Evolutionary conservation across 352 stramenopile species (phyloP).

Genomic region (Thalassiosira exigua): DNA sequence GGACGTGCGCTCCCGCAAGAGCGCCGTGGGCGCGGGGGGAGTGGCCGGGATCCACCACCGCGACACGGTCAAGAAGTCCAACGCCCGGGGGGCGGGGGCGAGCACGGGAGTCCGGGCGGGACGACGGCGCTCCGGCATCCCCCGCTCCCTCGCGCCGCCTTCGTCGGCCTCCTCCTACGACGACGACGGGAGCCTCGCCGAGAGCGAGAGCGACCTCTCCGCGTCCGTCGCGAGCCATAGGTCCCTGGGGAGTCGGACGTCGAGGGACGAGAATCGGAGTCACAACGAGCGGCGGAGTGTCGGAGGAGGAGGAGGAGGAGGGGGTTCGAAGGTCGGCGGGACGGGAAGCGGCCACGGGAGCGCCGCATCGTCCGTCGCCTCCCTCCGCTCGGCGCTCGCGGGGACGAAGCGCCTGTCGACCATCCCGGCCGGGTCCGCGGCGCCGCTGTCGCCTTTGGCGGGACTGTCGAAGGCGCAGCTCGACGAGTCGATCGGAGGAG

Average conservation of each 20-base stretch:
- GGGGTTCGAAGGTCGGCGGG: neutral
- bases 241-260: conserved; percentile 17
- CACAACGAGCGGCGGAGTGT: conserved; percentile 14
- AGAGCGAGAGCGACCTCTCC: conserved; percentile 49
- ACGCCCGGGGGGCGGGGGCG: conserved; percentile 1
- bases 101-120: neutral
- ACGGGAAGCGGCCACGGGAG: neutral
- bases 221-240: conserved; percentile 33
- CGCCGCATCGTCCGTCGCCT: conserved; percentile 12
- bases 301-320: neutral
- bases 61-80: conserved; percentile 29
- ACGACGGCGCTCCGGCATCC: neutral
- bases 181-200: conserved; percentile 25
- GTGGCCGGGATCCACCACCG: conserved; percentile 5
- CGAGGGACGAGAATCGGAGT: conserved; percentile 46
- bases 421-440: conserved; percentile 60
- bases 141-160: neutral
- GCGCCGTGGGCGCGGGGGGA: conserved; percentile 2
- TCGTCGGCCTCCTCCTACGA: too few relatives aligned
- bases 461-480: conserved; percentile 28
- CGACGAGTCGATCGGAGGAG: conserved; percentile 17
- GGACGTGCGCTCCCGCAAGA: conserved; percentile 18
- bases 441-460: conserved; percentile 55
- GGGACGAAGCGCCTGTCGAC: conserved; percentile 63
- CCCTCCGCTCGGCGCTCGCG: conserved; percentile 1